Evolutionary conservation across 1,139 yeast species (phyloP).

Genomic region (Arxiozyma heterogenica): DNA sequence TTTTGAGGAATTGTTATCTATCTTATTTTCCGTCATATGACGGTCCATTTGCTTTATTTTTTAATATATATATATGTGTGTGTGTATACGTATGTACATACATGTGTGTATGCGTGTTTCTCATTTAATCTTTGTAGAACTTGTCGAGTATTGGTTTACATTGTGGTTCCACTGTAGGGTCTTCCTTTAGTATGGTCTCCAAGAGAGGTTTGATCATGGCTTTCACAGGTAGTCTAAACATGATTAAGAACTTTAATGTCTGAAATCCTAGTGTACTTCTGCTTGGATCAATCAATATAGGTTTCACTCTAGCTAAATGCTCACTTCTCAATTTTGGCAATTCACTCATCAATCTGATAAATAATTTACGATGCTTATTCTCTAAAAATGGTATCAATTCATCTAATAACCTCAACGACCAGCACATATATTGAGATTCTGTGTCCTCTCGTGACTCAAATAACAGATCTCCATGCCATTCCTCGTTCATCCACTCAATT

Average conservation of each 20-base stretch:
- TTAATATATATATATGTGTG: no score
- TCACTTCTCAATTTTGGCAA: constrained; percentile 62
- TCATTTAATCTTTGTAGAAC: constrained; percentile 22
- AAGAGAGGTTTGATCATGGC: constrained; percentile 57
- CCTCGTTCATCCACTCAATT: constrained; percentile 94
- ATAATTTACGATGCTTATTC: constrained; percentile 64
- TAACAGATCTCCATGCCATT: constrained; percentile 68
- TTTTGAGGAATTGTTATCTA: no score
- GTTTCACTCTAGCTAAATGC: constrained; percentile 54
- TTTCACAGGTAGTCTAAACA: constrained; percentile 85
- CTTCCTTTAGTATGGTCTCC: constrained; percentile 44
- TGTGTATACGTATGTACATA: background rate
- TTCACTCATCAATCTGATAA: constrained; percentile 76
- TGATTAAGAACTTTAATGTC: constrained; percentile 68
- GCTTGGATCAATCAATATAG: constrained; percentile 79
- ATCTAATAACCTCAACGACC: constrained; percentile 70
- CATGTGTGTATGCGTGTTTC: background rate
- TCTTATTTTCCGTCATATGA: no score
- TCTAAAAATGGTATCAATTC: constrained; percentile 79
- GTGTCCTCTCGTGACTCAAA: constrained; percentile 16
- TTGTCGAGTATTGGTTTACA: constrained; percentile 46
- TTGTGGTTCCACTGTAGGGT: constrained; percentile 48
- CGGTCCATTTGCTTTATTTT: no score
- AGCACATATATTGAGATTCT: constrained; percentile 40
- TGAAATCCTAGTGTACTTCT: constrained; percentile 74